Conservation (phyloP, 192 early-diverging fungal species). For the Backusella sp. region DNA sequence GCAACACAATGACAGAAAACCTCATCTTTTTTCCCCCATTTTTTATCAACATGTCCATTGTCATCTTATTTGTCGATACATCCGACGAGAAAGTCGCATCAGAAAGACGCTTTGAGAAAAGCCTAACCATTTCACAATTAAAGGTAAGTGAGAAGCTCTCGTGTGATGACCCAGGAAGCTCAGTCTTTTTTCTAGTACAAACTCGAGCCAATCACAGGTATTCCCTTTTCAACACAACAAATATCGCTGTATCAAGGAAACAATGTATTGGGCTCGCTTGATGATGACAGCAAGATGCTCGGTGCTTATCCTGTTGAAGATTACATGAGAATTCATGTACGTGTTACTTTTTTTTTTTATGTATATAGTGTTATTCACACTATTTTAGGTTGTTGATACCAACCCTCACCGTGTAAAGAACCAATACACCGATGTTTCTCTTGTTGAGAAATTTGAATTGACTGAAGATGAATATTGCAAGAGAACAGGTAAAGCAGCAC, state of each 20-base stretch:
- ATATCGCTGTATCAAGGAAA: conserved; percentile 61
- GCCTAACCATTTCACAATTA: conserved; percentile 61
- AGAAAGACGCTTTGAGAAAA: conserved; percentile 86
- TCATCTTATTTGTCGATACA: conserved; percentile 87
- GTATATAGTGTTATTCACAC: not conserved
- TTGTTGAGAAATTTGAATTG: conserved; percentile 94
- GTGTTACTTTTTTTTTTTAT: not conserved
- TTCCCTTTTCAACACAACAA: conserved; percentile 65
- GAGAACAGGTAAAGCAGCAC: conserved; percentile 51
- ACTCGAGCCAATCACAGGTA: conserved; percentile 91
- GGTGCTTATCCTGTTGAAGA: conserved; percentile 87
- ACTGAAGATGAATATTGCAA: conserved; percentile 87
- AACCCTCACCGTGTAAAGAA: conserved; percentile 65
- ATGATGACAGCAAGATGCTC: conserved; percentile 67
- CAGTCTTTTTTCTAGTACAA: conserved; percentile 53
- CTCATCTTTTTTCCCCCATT: not conserved
- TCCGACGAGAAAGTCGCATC: conserved; percentile 64
- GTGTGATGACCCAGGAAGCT: not conserved
- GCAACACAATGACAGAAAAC: not conserved
- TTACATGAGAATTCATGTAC: conserved; percentile 75
- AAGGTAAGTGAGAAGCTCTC: conserved; percentile 52
- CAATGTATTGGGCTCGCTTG: conserved; percentile 46
- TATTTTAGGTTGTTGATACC: conserved; percentile 59
- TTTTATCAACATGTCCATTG: conserved; percentile 61
- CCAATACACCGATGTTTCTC: conserved; percentile 83